A percentile compares a stretch with the other conserved stretches of the same genome.
Evolutionary conservation across 495 filamentous ascomycete genomes (phyloP).

Genomic region (Corynascus novoguineensis): DNA sequence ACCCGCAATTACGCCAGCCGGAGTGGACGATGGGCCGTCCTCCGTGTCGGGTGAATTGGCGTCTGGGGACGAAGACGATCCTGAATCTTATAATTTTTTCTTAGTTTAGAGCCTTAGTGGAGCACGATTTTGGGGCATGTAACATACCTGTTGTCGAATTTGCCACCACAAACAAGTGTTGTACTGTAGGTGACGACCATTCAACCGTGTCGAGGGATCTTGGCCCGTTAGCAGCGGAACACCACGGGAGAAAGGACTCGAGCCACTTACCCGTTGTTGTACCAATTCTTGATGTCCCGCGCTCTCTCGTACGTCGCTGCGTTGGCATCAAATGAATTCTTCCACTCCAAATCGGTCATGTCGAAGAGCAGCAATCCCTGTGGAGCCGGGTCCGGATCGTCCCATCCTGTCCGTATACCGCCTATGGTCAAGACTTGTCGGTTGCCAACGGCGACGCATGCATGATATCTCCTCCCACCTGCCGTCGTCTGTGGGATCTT

Average conservation of each 20-base stretch:
- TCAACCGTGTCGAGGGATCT: constrained; percentile 1
- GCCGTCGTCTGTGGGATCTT: constrained; percentile 19
- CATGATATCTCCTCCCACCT: constrained; percentile 18
- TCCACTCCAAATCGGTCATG: constrained; percentile 38
- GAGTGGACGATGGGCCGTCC: neutral
- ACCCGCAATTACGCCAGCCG: constrained; percentile 8
- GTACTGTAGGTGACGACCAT: constrained; percentile 2
- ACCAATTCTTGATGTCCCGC: constrained; percentile 28
- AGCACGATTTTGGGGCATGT: too few relatives aligned
- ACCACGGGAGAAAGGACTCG: neutral
- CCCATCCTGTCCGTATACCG: constrained; percentile 20
- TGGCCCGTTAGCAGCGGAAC: neutral
- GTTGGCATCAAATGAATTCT: constrained; percentile 32
- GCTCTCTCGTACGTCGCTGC: constrained; percentile 34
- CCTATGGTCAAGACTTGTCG: constrained; percentile 40
- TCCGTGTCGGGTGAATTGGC: neutral
- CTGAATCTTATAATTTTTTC: neutral
- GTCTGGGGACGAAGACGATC: neutral
- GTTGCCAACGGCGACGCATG: constrained; percentile 33
- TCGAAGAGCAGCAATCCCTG: constrained; percentile 40
- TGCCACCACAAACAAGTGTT: neutral
- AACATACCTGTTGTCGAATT: constrained; percentile 7
- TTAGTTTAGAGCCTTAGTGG: neutral
- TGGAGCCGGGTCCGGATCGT: constrained; percentile 32
- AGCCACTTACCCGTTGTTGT: constrained; percentile 15